Conservation (phyloP, 2,329 filamentous ascomycete genomes). For the Neofusicoccum cordaticola region DNA sequence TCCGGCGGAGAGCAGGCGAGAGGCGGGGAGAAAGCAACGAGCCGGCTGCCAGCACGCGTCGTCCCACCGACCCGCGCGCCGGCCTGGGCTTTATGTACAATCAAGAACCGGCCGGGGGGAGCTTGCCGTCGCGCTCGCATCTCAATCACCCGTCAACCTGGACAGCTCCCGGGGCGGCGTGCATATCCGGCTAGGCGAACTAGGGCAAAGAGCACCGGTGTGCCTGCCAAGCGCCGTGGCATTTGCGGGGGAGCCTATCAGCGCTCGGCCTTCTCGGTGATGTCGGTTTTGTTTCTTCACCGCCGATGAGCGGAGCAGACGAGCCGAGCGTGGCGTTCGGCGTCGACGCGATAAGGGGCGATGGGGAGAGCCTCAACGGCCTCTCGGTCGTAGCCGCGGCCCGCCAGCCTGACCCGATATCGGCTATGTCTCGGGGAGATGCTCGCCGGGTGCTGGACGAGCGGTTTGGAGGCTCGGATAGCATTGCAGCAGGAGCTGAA, state of each 20-base stretch:
- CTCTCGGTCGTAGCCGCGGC: not conserved
- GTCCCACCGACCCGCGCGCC: not conserved
- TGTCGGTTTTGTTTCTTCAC: conserved; percentile 1
- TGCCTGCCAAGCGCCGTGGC: conserved; percentile 1
- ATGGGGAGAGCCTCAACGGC: not conserved
- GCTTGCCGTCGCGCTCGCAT: not conserved
- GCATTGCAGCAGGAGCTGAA: too few species aligned
- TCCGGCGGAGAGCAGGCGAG: not conserved
- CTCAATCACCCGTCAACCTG: not conserved
- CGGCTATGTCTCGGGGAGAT: not conserved
- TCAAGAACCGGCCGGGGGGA: not conserved
- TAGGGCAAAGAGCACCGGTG: not conserved
- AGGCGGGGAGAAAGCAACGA: not conserved
- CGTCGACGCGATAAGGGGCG: not conserved
- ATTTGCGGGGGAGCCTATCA: conserved; percentile 2
- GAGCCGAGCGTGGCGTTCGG: not conserved
- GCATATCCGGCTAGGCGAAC: not conserved
- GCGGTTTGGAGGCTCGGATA: too few species aligned
- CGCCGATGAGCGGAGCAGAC: not conserved
- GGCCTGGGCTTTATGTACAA: not conserved
- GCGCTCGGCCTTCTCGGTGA: conserved; percentile 6
- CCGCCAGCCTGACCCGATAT: not conserved
- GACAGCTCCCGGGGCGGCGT: not conserved
- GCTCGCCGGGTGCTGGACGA: not conserved
- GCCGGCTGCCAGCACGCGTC: not conserved